phyloP scores from a whole-genome alignment of 345 rosid genomes.

The Zanthoxylum bungeanum region DNA sequence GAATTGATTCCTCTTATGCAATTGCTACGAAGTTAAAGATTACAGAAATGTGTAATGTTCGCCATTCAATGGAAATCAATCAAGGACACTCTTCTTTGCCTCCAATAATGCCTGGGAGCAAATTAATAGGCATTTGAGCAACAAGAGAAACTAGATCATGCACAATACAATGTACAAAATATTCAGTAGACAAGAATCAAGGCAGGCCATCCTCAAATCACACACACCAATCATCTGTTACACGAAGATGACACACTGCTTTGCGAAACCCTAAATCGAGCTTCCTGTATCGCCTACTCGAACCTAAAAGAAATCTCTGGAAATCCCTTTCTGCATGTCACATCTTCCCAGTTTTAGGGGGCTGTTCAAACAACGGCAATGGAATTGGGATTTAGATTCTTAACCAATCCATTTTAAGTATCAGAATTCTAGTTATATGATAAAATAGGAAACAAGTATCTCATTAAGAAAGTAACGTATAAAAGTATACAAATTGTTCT shows the following conservation, averaged over 20 bases:
- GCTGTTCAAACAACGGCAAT: slow-evolving; percentile 29
- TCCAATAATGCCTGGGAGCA: background rate
- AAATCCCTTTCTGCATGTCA: slow-evolving; percentile 19
- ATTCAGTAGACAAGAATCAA: slow-evolving; percentile 14
- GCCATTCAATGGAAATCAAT: too few species aligned
- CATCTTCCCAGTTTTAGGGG: slow-evolving; percentile 36
- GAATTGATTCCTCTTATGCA: background rate
- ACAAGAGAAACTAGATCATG: background rate
- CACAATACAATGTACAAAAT: slow-evolving; percentile 17
- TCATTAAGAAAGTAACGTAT: background rate
- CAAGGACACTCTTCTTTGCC: background rate
- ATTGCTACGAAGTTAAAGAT: background rate
- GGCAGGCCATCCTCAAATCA: too few species aligned
- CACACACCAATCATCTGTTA: slow-evolving; percentile 6
- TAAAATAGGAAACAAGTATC: background rate
- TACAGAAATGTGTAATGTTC: too few species aligned
- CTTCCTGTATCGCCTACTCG: slow-evolving; percentile 20
- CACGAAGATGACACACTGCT: slow-evolving; percentile 1
- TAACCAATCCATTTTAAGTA: background rate
- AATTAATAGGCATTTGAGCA: background rate
- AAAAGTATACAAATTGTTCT: background rate
- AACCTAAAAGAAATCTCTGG: background rate
- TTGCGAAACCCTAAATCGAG: background rate
- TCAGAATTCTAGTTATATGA: background rate
- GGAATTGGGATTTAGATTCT: slow-evolving; percentile 4